Percentiles rank a stretch among this genome's conserved stretches.
These are phyloP conservation scores for Chenopodium album DNA, from an alignment of 148 eudicot species.

Conservation along the genomic window DNA sequence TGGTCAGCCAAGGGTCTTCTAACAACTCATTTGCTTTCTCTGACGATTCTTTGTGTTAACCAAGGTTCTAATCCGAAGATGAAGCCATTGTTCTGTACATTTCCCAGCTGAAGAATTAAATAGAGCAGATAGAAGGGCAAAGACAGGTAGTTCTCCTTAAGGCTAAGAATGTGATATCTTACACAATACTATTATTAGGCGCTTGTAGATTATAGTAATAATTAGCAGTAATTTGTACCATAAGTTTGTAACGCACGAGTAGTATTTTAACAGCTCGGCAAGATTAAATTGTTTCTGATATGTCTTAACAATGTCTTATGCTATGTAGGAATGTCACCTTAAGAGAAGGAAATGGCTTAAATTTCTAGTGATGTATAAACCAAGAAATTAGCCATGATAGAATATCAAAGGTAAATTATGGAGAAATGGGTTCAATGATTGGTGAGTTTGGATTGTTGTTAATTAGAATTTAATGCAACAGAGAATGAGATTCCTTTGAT, in stretches of 20 bases:
- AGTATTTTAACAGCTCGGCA: not conserved
- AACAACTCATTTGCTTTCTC: conserved; percentile 91
- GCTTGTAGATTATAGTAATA: conserved; percentile 26
- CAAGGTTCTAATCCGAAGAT: not conserved
- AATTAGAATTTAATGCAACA: conserved; percentile 39
- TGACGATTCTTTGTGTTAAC: conserved; percentile 60
- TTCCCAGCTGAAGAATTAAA: conserved; percentile 17
- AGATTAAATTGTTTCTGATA: not conserved
- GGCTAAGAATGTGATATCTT: conserved; percentile 6
- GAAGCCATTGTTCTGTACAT: conserved; percentile 34
- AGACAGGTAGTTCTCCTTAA: conserved; percentile 17
- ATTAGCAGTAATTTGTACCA: conserved; percentile 25
- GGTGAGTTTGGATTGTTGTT: conserved; percentile 40
- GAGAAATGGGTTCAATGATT: conserved; percentile 47
- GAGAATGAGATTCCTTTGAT: conserved; percentile 30
- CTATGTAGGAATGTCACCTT: conserved; percentile 17
- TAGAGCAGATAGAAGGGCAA: conserved; percentile 28
- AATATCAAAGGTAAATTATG: conserved; percentile 22
- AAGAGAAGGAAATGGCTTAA: conserved; percentile 20
- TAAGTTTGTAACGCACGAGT: conserved; percentile 18
- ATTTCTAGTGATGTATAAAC: conserved; percentile 15
- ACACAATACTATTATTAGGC: conserved; percentile 5
- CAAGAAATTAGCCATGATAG: conserved; percentile 11
- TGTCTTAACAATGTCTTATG: not conserved
- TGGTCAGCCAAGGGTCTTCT: conserved; percentile 66